Evolutionary conservation across 352 stramenopile species (phyloP), one percentile per base, ranked within the genome.

Genomic region (Globisporangium cederbergense): DNA sequence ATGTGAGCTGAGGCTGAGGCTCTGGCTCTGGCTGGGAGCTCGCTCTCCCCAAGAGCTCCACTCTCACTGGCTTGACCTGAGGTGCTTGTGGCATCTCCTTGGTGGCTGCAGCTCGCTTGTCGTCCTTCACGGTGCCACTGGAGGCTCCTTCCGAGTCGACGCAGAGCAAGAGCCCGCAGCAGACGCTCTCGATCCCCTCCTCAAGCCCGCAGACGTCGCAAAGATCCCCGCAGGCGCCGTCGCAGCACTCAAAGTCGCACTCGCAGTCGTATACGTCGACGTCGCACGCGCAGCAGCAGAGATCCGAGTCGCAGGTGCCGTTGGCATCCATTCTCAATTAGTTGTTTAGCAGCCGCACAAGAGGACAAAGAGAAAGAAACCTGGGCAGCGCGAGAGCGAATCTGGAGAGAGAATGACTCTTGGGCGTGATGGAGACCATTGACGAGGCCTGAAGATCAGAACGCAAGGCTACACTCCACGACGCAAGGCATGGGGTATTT

Each of bases 251-350:
- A 28, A 52, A 57, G 9, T 58, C 58, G 32, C 58, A 56, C 11
- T 57, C 30, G 46, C 58, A 64, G 7, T 57, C 58, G 18, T 40
- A 20, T 13, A 64, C 4, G 13, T 64, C 58, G 32, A 57, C 30
- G 22, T 64, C 58, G 30, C 58, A 64, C 11, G 30, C 10, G 16
- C 58, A 64, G 34, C 58, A 64, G 47, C 58, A 64, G 34, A 50
- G 50, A 22, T 51, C 22, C 14, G 47, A 40, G 20, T 64, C 47
- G 34, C 58, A 64, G 14, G 34, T 8, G 10, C 49, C 32, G 3
- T 4, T 1, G 3, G 7, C 2, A 22, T 58, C 59, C 46, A 64
- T 50, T 59, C 38, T 43, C 38, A 5, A 43, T 43, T 43, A 13
- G 16, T 43, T 43, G 10, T 1, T 43, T 13, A 40, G 34, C 34